Evolutionary conservation across 2,329 filamentous ascomycete genomes (phyloP), one percentile per base, ranked within the genome.

Genomic region (Fusarium hainanense): DNA sequence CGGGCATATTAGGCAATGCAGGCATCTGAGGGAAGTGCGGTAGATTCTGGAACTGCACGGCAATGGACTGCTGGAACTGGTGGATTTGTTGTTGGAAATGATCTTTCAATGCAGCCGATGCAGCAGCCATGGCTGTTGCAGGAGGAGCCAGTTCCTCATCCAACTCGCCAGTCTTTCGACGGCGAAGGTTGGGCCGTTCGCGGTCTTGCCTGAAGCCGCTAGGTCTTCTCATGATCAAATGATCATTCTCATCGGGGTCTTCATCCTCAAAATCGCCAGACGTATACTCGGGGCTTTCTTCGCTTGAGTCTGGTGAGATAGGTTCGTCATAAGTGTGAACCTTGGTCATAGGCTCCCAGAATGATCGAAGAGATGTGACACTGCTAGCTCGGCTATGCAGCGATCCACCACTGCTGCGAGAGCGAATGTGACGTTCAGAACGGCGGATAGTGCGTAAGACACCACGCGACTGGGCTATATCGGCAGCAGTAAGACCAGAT

Each of bases 31-130:
- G 80, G 84, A 87, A 69, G 49, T 81, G 77, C 2, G 79, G 72
- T 11, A 82, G 67, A 54, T 90, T 91, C 51, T 90, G 90, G 72
- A 93, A 83, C 47, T 89, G 86, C 77, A 89, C 82, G 37, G 88
- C 85, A 82, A 93, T 86, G 47, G 85, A 88, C 76, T 93, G 90
- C 75, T 94, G 93, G 74, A 94, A 85, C 62, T 94, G 90, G 59
- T 94, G 90, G 49, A 94, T 85, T 75, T 94, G 92, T 20, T 90
- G 86, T 27, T 90, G 85, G 21, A 95, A 80, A 61, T 94, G 91
- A 57, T 94, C 91, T 73, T 90, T 89, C 80, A 93, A 87, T 16
- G 90, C 91, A 43, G 89, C 84, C 74, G 93, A 87, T 13, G 90
- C 91, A 50, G 89, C 84, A 74, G 93, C 87, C 48, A 91, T 87